A percentile compares a stretch with the other conserved stretches of the same genome.
Evolutionary conservation across 257 asterid genomes (phyloP).

Genomic region (Nemophila menziesii): DNA sequence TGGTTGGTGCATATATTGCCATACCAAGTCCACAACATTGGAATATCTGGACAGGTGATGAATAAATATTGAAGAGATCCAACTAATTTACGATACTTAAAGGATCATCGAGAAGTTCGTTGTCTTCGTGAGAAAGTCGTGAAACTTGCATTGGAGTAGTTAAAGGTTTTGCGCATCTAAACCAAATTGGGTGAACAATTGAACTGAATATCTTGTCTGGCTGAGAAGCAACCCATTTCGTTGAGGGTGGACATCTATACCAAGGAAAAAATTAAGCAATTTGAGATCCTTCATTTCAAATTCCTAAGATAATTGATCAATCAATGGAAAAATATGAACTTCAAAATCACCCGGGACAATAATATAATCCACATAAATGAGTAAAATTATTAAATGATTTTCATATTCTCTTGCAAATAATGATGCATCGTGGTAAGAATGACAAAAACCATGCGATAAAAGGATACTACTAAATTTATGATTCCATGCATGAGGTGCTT

Average conservation of each 20-base stretch:
- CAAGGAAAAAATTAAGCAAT: background rate
- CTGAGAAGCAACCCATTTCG: background rate
- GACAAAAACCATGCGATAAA: background rate
- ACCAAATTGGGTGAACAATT: too few species aligned
- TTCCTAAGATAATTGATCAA: background rate
- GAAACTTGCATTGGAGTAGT: too few species aligned
- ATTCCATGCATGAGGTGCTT: background rate
- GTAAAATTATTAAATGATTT: background rate
- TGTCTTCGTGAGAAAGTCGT: too few species aligned
- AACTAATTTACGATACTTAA: too few species aligned
- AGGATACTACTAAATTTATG: background rate
- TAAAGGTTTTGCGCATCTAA: too few species aligned
- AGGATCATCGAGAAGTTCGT: too few species aligned
- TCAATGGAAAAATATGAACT: background rate
- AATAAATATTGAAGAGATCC: too few species aligned
- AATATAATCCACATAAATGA: background rate
- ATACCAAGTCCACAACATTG: too few species aligned
- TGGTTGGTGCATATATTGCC: too few species aligned
- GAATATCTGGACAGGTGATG: too few species aligned
- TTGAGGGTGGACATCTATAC: background rate
- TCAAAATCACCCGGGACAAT: background rate
- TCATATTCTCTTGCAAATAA: background rate
- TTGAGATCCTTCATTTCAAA: background rate
- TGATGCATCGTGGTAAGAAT: background rate
- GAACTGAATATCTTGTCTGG: background rate